Evolutionary conservation across 1,284 basidiomycete species (phyloP), one percentile per base, ranked within the genome.

Genomic region (Papiliotrema flavescens): DNA sequence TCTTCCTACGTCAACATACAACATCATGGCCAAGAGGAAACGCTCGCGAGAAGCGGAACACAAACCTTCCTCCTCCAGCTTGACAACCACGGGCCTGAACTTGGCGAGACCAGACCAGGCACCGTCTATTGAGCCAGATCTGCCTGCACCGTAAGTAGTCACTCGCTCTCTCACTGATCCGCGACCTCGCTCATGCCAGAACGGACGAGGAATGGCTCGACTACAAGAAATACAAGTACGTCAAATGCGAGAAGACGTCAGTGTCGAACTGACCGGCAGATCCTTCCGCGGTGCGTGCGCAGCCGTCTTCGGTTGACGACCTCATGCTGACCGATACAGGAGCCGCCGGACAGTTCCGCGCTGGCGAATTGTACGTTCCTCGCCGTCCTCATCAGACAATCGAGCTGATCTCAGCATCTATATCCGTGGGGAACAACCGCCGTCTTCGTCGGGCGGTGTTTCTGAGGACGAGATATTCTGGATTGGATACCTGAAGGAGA

Each of bases 401-500:
- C 39, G 15, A 40, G n/a, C 20, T n/a, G 20, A n/a, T 44, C 3
- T n/a, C 7, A 47, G 45, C 26, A 19, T 47, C n/a, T 47, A 15
- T 26, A 28, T 47, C 14, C 23, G 23, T 11, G 43, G 15, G n/a
- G 43, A 17, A 13, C 54, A 59, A 32, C 11, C 28, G 5, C 28
- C 28, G 28, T 32, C 28, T 5, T 32, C 28, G 28, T 32, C 28
- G 42, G 22, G 9, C 3, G 49, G 54, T 45, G 49, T 26, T 20
- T 20, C 45, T 11, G 55, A 59, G 54, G 35, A 53, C 3, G 54
- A 51, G 15, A 47, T 52, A 11, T 49, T 47, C 15, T 65, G 63
- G 63, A 49, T 65, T 11, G 63, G 59, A 2, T 50, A 55, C 26
- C 58, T 65, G 22, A 40, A 56, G 6, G 59, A 61, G 53, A 60